Evolutionary conservation across 2,329 filamentous ascomycete species (phyloP), one percentile per base, ranked within the genome.

Genomic region (Coniochaeta prunicola): DNA sequence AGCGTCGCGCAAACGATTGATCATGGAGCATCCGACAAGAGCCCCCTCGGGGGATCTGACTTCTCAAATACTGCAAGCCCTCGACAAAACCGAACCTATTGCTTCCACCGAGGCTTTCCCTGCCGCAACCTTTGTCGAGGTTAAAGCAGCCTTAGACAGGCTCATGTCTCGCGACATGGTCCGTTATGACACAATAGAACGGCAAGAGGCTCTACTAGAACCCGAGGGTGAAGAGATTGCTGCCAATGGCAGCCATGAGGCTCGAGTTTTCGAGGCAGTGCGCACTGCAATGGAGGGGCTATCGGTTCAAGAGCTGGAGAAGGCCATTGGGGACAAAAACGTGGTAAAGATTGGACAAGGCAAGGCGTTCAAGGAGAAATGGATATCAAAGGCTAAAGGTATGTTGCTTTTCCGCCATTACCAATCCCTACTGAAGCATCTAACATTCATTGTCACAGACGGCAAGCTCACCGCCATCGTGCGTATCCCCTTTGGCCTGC

Each of bases 101-200:
- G 76, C 87, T 66, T 90, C 90, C 57, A 78, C 79, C 68, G 83
- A 90, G 67, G 80, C 81, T 68, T 92, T 92, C 77, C 85, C 89
- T 65, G 72, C 81, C 65, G 75, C 80, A 67, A 79, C 84, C 68
- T 89, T 87, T 68, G 78, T 82, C 61, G 82, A 85, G 60, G 77
- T 97, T 70, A 97, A 97, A 78, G 89, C 90, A 63, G 90, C 91
- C 31, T 81, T 97, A 63, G 94, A 97, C 76, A 85, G 92, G 65
- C 83, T 99, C 57, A 82, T 81, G 31, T 94, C 91, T 60, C 85
- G 93, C 66, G 87, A 86, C 56, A 97, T 97, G 91, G 80, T 97
- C 63, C 80, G 82, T 64, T 97, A 96, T 75, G 86, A 96, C 67
- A 88, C 90, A 53, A 81, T 91, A 61, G 92, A 97, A 65, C 80